phyloP scores from a whole-genome alignment of 2,329 filamentous ascomycete species.

The Beauveria pseudobassiana region DNA sequence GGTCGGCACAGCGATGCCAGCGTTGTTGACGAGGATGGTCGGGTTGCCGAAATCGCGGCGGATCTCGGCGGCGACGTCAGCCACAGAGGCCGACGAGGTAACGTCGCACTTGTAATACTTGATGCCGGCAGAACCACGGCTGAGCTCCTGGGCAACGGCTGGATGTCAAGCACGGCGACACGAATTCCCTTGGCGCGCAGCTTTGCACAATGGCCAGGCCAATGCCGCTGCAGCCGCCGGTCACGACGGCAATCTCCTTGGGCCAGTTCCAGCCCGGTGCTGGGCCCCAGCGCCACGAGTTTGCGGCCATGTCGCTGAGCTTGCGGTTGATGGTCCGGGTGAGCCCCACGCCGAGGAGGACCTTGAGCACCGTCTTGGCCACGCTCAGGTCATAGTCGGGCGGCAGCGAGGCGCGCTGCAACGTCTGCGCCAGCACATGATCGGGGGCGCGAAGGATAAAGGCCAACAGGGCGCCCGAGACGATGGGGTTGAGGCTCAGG shows the following conservation, averaged over 20 bases:
- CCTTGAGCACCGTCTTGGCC: slow-evolving; percentile 7
- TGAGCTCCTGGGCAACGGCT: slow-evolving; percentile 8
- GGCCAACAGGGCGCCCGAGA: slow-evolving; percentile 1
- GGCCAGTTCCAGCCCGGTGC: slow-evolving; percentile 16
- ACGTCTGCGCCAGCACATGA: neutral
- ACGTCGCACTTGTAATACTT: slow-evolving; percentile 62
- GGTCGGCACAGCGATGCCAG: slow-evolving; percentile 50
- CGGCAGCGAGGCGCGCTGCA: slow-evolving; percentile 7
- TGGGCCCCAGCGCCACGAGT: slow-evolving; percentile 11
- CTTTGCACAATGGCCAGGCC: slow-evolving; percentile 53
- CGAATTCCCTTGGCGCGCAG: slow-evolving; percentile 53
- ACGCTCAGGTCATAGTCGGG: slow-evolving; percentile 1
- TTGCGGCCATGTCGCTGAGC: slow-evolving; percentile 13
- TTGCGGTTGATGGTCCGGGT: slow-evolving; percentile 13
- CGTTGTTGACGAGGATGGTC: slow-evolving; percentile 62
- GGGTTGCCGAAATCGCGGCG: slow-evolving; percentile 48
- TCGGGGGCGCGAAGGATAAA: neutral
- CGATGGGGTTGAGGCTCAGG: slow-evolving; percentile 1
- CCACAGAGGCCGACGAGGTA: slow-evolving; percentile 43
- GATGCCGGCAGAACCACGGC: slow-evolving; percentile 33
- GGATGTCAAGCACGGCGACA: slow-evolving; percentile 61
- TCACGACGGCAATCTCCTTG: slow-evolving; percentile 52
- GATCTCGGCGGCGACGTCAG: slow-evolving; percentile 40
- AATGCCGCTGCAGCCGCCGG: slow-evolving; percentile 64
- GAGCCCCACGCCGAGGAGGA: slow-evolving; percentile 12